Evolutionary conservation across 257 asterid species (phyloP), one percentile per base, ranked within the genome.

Genomic region (Fraxinus excelsior): DNA sequence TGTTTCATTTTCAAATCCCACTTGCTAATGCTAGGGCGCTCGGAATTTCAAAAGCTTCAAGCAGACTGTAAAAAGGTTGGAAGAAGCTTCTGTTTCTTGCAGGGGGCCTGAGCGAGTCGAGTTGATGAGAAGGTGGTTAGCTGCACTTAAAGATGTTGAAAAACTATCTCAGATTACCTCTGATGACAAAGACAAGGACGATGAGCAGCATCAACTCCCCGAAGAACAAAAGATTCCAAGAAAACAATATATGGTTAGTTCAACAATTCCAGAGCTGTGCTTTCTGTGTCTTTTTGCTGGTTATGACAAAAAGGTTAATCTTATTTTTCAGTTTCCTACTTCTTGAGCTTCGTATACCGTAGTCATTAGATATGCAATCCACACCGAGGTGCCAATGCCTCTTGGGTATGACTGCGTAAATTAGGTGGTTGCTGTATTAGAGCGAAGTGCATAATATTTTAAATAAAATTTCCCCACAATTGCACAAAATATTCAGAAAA

Each of bases 21-120:
- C 64, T 80, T 78, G 35, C 67, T 74, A 49, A 71, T 83, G 75
- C 53, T 85, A 96, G 98, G 97, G 87, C 32, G 81, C 88, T 78
- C 89, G 89, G 81, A 91, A 75, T 78, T 35, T 89, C 74, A 96
- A 84, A 86, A 96, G 94, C 86, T 87, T 91, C 82, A 96, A 96
- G 90, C 98, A 91, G 91, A 87, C 97, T 4, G 93, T 93, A 79
- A 93, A 89, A 86, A 89, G 97, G 85, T 84, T 96, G 85, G 99
- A 96, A 81, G 98, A 96, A 84, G 97, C 97, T 78, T 93, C 98
- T 80, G 87, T 96, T 82, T 89, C 97, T 65, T 93, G 99, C 86
- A 89, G 94, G 84, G 99, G 97, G 76, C 84, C 89, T 76, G 98
- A 90, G 85, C 85, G 97, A 85, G 88, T 77, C 69, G 91, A 88